Conservation (phyloP, 163 green algal species). For the Chlamydomonas reinhardtii region DNA sequence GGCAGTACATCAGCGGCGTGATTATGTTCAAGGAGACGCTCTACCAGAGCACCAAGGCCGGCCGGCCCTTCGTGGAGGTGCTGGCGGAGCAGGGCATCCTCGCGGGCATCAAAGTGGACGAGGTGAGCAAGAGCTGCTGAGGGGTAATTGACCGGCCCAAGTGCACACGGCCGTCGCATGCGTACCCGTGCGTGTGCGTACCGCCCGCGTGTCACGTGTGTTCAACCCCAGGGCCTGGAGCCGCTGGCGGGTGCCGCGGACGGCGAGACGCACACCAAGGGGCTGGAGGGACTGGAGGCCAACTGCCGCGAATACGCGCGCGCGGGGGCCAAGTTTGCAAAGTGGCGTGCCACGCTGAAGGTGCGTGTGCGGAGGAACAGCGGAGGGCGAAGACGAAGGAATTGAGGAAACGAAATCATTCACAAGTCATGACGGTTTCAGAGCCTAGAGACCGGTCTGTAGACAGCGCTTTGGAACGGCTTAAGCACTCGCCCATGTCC, state of each 20-base stretch:
- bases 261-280: constrained; percentile 84
- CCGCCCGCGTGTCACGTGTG: too few relatives aligned
- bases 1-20: constrained; percentile 73
- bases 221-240: constrained; percentile 70
- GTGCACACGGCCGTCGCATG: too few relatives aligned
- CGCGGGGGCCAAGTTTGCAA: constrained; percentile 78
- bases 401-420: too few relatives aligned
- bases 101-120: constrained; percentile 89
- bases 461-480: too few relatives aligned
- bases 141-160: too few relatives aligned
- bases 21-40: constrained; percentile 92
- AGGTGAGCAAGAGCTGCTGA: constrained; percentile 57
- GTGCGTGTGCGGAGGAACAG: constrained; percentile 40
- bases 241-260: constrained; percentile 65
- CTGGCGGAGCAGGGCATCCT: constrained; percentile 77
- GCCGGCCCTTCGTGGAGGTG: constrained; percentile 79
- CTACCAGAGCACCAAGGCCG: constrained; percentile 68
- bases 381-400: too few relatives aligned
- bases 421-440: too few relatives aligned
- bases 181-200: too few relatives aligned
- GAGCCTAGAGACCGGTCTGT: too few relatives aligned
- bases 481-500: too few relatives aligned
- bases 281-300: constrained; percentile 76
- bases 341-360: constrained; percentile 86
- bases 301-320: constrained; percentile 64